Conservation (phyloP, 139 green algal genomes). For the Tetradesmus obliquus region DNA sequence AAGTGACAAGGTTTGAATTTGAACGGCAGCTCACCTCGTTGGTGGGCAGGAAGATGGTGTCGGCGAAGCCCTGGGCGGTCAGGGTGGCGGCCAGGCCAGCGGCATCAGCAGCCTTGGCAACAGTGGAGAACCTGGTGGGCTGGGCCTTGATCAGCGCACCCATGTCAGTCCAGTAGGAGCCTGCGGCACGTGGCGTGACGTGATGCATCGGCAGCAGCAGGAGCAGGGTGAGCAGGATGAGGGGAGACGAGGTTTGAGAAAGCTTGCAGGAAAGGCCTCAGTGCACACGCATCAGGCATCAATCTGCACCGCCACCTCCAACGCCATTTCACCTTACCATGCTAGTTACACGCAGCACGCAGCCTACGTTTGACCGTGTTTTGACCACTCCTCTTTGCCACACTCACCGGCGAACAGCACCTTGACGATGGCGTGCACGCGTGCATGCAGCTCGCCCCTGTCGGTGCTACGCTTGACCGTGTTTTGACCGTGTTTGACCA, state of each 20-base stretch:
- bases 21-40: background rate
- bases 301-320: too few relatives aligned
- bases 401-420: too few relatives aligned
- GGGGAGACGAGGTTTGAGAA: background rate
- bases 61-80: background rate
- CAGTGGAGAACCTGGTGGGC: conserved; percentile 16
- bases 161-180: conserved; percentile 30
- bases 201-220: background rate
- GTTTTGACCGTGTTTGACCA: background rate
- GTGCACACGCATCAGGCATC: too few relatives aligned
- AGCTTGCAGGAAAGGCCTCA: too few relatives aligned
- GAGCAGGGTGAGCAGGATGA: background rate
- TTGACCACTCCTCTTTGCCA: too few relatives aligned
- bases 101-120: background rate
- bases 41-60: conserved; percentile 34
- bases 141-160: background rate
- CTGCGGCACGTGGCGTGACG: background rate
- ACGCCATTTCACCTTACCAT: too few relatives aligned
- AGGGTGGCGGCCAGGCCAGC: background rate
- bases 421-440: too few relatives aligned
- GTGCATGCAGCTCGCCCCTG: too few relatives aligned
- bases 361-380: too few relatives aligned
- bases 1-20: background rate
- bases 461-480: background rate
- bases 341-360: too few relatives aligned